Evolutionary conservation across 164 flowering plant genomes (phyloP), one percentile per base, ranked within the genome.

Genomic region (Umbellularia californica): DNA sequence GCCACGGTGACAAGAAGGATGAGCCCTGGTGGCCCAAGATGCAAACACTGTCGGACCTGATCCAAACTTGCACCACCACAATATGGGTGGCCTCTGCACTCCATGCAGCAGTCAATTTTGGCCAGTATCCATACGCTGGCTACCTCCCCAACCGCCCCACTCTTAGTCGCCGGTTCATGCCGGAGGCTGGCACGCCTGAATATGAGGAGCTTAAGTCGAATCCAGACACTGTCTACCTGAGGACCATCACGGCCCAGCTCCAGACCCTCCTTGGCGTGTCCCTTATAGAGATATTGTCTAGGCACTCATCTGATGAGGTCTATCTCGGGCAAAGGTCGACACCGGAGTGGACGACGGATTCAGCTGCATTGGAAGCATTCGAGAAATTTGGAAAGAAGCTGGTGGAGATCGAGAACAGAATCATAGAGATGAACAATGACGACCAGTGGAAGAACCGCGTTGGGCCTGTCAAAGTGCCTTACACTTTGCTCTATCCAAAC

Each of bases 1-100:
- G 97, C 55, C 97, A 94, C 70, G 95, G 93, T 3, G 97, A 95
- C 86, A 82, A 80, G 78, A 88, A 86, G 76, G 84, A 90, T 41
- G 90, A 88, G 80, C 83, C 86, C 19, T 88, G 97, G 97, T 95
- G 97, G 97, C 90, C 92, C 20, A 71, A 83, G 68, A 83, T 91
- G 92, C 81, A 86, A 22, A 88, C 90, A 20, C 24, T 51, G 6
- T 66, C 73, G 5, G 95, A 90, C 1, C 87, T 95, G 15, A 79
- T 78, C 72, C 80, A 84, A 71, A 70, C 90, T 30, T 87, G 92
- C 82, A 87, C 93, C 65, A 91, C 82, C 35, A 87, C 91, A 73
- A 92, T 91, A 73, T 94, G 98, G 98, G 79, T 86, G 2, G 97
- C 96, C 9, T 92, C 97, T 50, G 98, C 96, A 64, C 91, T 91